These are phyloP conservation scores for Calocybe gangraenosa DNA, from an alignment of 768 basidiomycete genomes.

Conservation along the genomic window DNA sequence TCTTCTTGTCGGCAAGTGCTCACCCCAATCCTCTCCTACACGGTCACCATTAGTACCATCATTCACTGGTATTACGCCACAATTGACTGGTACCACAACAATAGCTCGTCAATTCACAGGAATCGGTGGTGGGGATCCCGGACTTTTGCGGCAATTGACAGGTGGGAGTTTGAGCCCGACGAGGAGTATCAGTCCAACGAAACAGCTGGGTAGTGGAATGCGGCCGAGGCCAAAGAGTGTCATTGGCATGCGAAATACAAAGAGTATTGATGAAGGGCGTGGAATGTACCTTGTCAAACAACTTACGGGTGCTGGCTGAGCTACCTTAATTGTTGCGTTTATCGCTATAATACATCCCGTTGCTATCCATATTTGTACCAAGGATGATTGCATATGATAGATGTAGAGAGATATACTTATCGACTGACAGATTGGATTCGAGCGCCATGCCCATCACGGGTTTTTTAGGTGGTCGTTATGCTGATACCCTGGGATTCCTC, in stretches of 20 bases:
- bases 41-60: slow-evolving; percentile 43
- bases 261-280: slow-evolving; percentile 64
- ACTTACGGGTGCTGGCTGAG: slow-evolving; percentile 56
- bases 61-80: slow-evolving; percentile 47
- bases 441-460: not conserved
- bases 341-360: no score
- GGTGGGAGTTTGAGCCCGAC: slow-evolving; percentile 67
- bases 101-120: slow-evolving; percentile 76
- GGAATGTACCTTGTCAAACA: slow-evolving; percentile 77
- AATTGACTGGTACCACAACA: slow-evolving; percentile 67
- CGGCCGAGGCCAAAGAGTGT: slow-evolving; percentile 76
- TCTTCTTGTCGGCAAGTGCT: slow-evolving; percentile 45
- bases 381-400: not conserved
- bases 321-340: slow-evolving; percentile 2
- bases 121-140: slow-evolving; percentile 37
- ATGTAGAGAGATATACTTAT: no score
- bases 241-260: slow-evolving; percentile 60
- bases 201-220: slow-evolving; percentile 44
- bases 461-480: slow-evolving; percentile 1
- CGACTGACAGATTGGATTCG: no score
- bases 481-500: not conserved
- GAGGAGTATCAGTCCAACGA: slow-evolving; percentile 74
- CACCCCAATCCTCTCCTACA: slow-evolving; percentile 50
- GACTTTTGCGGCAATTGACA: slow-evolving; percentile 53
- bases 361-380: not conserved